Base-by-base conservation (phyloP, 345 rosid genomes). In the Rhizophora apiculata region DNA sequence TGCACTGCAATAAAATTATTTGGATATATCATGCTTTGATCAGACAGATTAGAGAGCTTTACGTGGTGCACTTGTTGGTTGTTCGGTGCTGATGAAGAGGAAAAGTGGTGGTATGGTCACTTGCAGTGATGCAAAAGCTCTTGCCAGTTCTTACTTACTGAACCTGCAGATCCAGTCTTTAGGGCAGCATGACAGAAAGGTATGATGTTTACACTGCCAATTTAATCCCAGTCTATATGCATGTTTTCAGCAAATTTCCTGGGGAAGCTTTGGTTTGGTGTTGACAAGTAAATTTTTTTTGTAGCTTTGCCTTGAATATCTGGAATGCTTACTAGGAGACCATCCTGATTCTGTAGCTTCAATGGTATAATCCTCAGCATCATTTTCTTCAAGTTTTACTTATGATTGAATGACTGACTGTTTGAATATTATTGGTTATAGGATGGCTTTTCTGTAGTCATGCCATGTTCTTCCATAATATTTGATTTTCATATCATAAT, bases 1-100 rank as follows among this genome's bases (percentile, higher is more conserved):
- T 68, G 20, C 30, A 51, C 24, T 63, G 57, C 53, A 53, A 37
- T 30, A 48, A 68, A 22, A 57, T 68, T 62, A 56, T 70, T 53
- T 68, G 63, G 67, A 76, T 72, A 76, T 72, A 55, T 70, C 65
- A 56, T 69, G 46, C 65, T 80, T 81, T 60, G 71, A 72, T 80
- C 92, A 95, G 99, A 93, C 85, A 82, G 99, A 95, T 72, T 92
- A 97, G 99, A 87, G 82, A 84, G 87, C 92, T 63, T 39, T 89
- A 72, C 89, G 87, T 24, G 99, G 96, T 68, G 93, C 96, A 26
- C 87, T 95, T 77, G 78, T 86, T 80, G 97, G 97, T 82, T 92
- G 99, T 74, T 87, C 90, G 89, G 92, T 89, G 39, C 65, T 95
- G 65, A 24, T 88, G 65, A 84, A 78, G 79, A 87, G 96, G 84